These are phyloP conservation scores for Dipodascus geniculatus DNA, from an alignment of 805 yeast genomes.

Conservation along the genomic window DNA sequence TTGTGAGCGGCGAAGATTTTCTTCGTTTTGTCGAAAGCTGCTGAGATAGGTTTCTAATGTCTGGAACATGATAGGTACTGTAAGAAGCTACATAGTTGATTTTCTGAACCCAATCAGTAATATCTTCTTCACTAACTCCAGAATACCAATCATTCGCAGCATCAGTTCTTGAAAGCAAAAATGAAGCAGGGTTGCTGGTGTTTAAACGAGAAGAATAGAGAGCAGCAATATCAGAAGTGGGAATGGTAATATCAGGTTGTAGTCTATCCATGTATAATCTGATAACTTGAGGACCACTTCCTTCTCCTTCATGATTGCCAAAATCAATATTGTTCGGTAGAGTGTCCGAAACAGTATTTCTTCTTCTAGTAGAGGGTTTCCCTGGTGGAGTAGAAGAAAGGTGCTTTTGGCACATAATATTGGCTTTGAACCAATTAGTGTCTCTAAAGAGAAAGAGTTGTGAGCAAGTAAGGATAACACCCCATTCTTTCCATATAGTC, in stretches of 20 bases:
- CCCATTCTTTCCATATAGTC: constrained; percentile 30
- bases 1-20: not conserved
- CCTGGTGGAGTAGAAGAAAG: not conserved
- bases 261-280: constrained; percentile 28
- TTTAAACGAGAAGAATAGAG: constrained; percentile 14
- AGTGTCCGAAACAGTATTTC: not conserved
- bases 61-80: constrained; percentile 27
- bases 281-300: constrained; percentile 10
- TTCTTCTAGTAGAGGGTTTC: not conserved
- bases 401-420: constrained; percentile 1
- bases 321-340: not conserved
- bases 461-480: constrained; percentile 30
- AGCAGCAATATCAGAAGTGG: constrained; percentile 34
- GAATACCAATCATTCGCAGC: constrained; percentile 28
- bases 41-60: not conserved
- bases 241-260: constrained; percentile 24
- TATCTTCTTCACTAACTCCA: constrained; percentile 35
- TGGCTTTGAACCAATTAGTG: constrained; percentile 24
- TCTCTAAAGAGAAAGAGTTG: constrained; percentile 31
- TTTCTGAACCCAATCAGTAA: constrained; percentile 46
- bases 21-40: not conserved
- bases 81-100: constrained; percentile 43
- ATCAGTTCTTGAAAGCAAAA: constrained; percentile 23
- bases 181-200: constrained; percentile 8
- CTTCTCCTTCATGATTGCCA: not conserved